Evolutionary conservation across 176 grass and related monocot genomes (phyloP), one percentile per base, ranked within the genome.

Genomic region (Rhynchospora pubera): DNA sequence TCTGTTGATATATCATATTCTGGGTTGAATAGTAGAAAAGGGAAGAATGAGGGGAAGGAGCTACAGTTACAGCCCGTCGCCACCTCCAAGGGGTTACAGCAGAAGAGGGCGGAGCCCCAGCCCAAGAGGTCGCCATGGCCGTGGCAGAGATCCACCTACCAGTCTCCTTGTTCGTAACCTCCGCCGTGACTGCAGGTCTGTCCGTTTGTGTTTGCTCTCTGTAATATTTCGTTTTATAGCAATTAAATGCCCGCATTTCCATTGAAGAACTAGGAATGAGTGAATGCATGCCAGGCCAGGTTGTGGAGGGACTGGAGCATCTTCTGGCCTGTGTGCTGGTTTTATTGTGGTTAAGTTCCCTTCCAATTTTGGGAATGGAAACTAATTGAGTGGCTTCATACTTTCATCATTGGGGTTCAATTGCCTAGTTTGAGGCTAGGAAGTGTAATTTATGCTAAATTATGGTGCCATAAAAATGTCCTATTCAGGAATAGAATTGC

Each of bases 151-250:
- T 72, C 88, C 90, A 8, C 92, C 92, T 48, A 97, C 92, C 78
- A 97, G 88, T 85, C 92, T 97, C 84, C 75, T 97, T 75, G 92
- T 97, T 53, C 81, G 92, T 46, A 97, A 97, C 70, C 94, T 97
- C 71, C 87, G 87, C 21, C 87, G 83, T 2, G 94, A 97, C 78
- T 94, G 94, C 79, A 89, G 88, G 88, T 89, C 68, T 19, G 46
- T 81, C 56, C 15, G 85, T 44, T 70, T 10, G 16, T 45, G 2
- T 30, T 5, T 55, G 21, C 14, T 28, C 2, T 18, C 22, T 24
- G 51, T 7, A 52, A 13, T 42, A 2, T 47, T n/a, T 70, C 42
- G 19, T 21, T 70, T 15, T 61, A 61, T 61, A 3, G 18, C 9
- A 61, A 61, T 8, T 18, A 23, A 9, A 23, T 61, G 21, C 58